Evolutionary conservation across 83 land plant genomes (phyloP), one percentile per base, ranked within the genome.

Genomic region (Diphasiastrum complanatum): DNA sequence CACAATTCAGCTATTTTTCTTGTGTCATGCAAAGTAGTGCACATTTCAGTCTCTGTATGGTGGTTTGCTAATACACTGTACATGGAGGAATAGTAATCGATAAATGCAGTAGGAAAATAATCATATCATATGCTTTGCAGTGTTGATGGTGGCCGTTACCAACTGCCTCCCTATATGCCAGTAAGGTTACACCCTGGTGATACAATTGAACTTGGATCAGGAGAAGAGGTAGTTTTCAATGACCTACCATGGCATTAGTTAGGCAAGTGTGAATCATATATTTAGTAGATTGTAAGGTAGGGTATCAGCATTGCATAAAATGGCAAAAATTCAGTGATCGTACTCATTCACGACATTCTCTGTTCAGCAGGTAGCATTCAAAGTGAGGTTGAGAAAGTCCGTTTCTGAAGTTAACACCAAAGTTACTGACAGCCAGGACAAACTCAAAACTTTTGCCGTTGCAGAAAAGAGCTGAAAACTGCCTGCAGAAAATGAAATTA

Each of bases 161-260:
- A 66, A 47, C 74, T 64, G n/a, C 68, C 81, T 60, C 79, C 81
- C 23, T 75, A 84, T 35, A 67, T 72, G 46, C 81, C 79, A 3
- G 47, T 70, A 31, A 64, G 77, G 1, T 57, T 84, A 33, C 87
- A 51, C 45, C 76, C 79, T 25, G 68, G 85, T 27, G 60, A 80
- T 33, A 32, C 65, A 4, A 68, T 84, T 31, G 78, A 74, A 40
- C 69, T 84, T 61, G 87, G 87, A 50, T 38, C 70, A 33, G 75
- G 71, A 48, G 69, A 63, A 4, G 72, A 81, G 79, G 85, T 83
- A 26, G 12, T 27, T 12, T 26, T 31, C 14, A 60, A 6, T 38
- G 30, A 40, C 8, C 14, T 60, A 35, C 11, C 45, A 1, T 32
- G 11, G 23, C 40, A 38, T 19, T 38, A 18, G 16, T 40, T 8